A percentile compares a stretch with the other conserved stretches of the same genome.
phyloP scores from a whole-genome alignment of 208 protist species.

The Leishmania tarentolae region DNA sequence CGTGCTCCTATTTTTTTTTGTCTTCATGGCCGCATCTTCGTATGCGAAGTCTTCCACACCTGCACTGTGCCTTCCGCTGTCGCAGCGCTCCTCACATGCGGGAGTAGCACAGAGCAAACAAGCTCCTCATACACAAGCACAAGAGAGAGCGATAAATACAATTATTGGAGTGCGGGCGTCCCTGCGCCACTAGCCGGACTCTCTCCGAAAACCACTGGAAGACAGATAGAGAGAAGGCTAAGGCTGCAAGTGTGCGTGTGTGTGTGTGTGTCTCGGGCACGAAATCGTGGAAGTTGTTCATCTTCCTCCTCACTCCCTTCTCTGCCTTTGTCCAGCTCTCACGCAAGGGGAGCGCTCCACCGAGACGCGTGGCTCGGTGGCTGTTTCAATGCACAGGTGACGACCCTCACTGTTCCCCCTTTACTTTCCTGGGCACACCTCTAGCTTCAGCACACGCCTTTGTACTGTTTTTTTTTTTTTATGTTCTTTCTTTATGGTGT shows the following conservation, averaged over 20 bases:
- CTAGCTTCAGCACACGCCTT: neutral
- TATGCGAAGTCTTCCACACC: neutral
- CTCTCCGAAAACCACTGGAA: neutral
- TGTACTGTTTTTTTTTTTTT: neutral
- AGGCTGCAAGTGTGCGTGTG: neutral
- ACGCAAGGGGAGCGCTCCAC: neutral
- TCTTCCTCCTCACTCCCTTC: neutral
- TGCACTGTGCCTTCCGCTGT: neutral
- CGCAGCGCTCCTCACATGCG: neutral
- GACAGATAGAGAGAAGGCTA: neutral
- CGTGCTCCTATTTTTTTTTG: neutral
- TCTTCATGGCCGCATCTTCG: neutral
- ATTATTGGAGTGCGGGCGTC: neutral
- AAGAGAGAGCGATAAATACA: neutral
- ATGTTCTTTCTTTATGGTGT: neutral
- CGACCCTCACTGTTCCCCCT: neutral
- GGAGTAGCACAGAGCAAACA: neutral
- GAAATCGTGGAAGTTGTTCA: neutral
- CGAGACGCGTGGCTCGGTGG: neutral
- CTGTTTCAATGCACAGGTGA: neutral
- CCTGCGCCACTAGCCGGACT: neutral
- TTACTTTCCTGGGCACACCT: neutral
- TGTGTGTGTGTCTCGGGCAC: neutral
- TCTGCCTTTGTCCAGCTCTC: neutral
- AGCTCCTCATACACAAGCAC: neutral